Percentiles rank a stretch among this genome's conserved stretches.
Evolutionary conservation across 176 grass and related monocot genomes (phyloP).

Genomic region (Metroxylon sagu): DNA sequence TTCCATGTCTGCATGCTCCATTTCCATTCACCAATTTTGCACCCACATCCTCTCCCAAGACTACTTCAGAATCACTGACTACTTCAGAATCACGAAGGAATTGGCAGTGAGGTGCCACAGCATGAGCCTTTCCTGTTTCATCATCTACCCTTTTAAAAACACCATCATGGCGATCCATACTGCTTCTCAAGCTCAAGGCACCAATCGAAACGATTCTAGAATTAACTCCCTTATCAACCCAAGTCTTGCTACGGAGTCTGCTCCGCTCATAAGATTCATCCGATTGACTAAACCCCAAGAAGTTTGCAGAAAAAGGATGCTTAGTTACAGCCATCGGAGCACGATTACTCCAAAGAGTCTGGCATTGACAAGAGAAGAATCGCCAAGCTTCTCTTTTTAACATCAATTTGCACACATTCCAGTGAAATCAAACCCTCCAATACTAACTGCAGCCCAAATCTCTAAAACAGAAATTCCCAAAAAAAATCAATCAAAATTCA

Average conservation of each 20-base stretch:
- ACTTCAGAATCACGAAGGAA: constrained; percentile 30
- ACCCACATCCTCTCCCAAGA: constrained; percentile 30
- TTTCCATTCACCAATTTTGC: constrained; percentile 28
- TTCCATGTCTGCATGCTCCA: constrained; percentile 44
- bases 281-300: constrained; percentile 33
- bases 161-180: constrained; percentile 26
- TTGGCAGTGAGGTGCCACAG: constrained; percentile 34
- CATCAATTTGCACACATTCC: constrained; percentile 66
- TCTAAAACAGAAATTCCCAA: too few species aligned
- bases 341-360: constrained; percentile 15
- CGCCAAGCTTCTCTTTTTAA: constrained; percentile 40
- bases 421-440: background rate
- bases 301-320: constrained; percentile 15
- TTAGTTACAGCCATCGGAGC: constrained; percentile 29
- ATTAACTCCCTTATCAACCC: constrained; percentile 27
- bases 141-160: constrained; percentile 27
- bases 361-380: constrained; percentile 35
- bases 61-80: constrained; percentile 25
- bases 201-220: constrained; percentile 25
- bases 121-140: constrained; percentile 24
- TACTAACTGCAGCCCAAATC: too few species aligned
- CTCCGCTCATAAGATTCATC: constrained; percentile 14
- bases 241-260: constrained; percentile 16
- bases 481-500: too few species aligned
- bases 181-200: constrained; percentile 48